Evolutionary conservation across 352 stramenopile species (phyloP).

Genomic region (Pythium volutum): DNA sequence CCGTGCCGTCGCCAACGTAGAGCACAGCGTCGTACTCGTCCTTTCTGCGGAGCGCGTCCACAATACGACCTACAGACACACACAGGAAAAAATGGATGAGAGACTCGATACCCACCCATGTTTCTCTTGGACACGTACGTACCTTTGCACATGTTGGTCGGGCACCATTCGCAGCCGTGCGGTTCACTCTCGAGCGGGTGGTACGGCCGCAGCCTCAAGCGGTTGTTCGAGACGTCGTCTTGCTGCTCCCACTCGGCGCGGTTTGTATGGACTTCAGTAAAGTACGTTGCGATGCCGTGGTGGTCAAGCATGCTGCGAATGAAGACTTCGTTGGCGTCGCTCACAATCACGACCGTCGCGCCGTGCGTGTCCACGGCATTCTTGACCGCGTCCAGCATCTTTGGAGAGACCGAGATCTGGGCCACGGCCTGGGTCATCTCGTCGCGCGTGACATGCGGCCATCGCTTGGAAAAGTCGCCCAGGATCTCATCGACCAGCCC

Average conservation of each 20-base stretch:
- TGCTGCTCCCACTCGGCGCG: constrained; percentile 16
- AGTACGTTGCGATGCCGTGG: constrained; percentile 13
- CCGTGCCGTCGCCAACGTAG: constrained; percentile 28
- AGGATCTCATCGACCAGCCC: constrained; percentile 11
- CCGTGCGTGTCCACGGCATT: constrained; percentile 13
- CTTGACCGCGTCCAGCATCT: constrained; percentile 11
- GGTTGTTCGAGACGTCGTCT: constrained; percentile 1
- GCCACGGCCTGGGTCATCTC: constrained; percentile 20
- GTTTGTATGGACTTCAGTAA: constrained; percentile 27
- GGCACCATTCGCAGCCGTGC: constrained; percentile 30
- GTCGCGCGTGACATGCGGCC: constrained; percentile 18
- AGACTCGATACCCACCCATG: too few species aligned
- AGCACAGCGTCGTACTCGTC: constrained; percentile 15
- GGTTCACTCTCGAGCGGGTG: constrained; percentile 16
- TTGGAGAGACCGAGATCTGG: constrained; percentile 1
- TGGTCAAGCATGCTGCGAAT: constrained; percentile 28
- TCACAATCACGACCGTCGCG: constrained; percentile 27
- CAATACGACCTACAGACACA: constrained; percentile 18
- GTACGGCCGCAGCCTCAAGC: constrained; percentile 21
- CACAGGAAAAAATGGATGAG: not conserved
- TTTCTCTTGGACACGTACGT: not conserved
- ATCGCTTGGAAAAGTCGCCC: constrained; percentile 1
- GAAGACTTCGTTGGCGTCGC: constrained; percentile 30
- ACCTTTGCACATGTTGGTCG: constrained; percentile 38
- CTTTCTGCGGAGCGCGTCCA: constrained; percentile 15